Percentiles rank a stretch among this genome's conserved stretches.
Evolutionary conservation across 768 basidiomycete genomes (phyloP).

Genomic region (Paxillus rubicundulus): DNA sequence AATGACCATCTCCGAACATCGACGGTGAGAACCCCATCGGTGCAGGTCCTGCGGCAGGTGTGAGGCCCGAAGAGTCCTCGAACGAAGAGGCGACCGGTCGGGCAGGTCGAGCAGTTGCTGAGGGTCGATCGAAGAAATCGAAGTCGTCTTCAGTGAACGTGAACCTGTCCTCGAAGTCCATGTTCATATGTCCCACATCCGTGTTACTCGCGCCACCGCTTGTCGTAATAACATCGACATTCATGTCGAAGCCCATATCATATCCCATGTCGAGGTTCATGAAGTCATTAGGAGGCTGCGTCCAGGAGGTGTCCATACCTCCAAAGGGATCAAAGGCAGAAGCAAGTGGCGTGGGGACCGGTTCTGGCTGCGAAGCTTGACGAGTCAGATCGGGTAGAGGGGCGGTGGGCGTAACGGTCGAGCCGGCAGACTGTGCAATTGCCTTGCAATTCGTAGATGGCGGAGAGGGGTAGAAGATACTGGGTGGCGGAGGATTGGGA

Average conservation of each 20-base stretch:
- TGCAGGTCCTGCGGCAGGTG: constrained; percentile 33
- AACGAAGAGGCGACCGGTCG: constrained; percentile 16
- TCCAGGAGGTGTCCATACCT: constrained; percentile 40
- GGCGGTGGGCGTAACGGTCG: constrained; percentile 22
- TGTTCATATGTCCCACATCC: constrained; percentile 27
- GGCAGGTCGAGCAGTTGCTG: constrained; percentile 24
- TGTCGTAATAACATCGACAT: constrained; percentile 35
- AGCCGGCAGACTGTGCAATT: constrained; percentile 2
- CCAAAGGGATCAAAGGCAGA: constrained; percentile 45
- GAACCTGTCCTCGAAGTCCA: constrained; percentile 61
- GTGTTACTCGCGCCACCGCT: constrained; percentile 25
- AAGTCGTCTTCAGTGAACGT: constrained; percentile 79
- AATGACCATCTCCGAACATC: constrained; percentile 28
- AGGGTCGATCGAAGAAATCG: constrained; percentile 75
- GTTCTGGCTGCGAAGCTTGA: constrained; percentile 11
- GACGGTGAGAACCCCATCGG: constrained; percentile 35
- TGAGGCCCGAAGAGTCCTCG: constrained; percentile 24
- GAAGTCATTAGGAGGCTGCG: constrained; percentile 33
- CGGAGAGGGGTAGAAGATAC: constrained; percentile 61
- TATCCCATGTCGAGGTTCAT: constrained; percentile 38
- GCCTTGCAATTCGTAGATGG: constrained; percentile 43
- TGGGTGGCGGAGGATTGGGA: constrained; percentile 24
- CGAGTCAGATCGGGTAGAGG: constrained; percentile 14
- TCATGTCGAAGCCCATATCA: constrained; percentile 51
- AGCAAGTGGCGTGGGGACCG: constrained; percentile 19